These are phyloP conservation scores for Tirmania nivea DNA, from an alignment of 495 filamentous ascomycete genomes.

Conservation along the genomic window DNA sequence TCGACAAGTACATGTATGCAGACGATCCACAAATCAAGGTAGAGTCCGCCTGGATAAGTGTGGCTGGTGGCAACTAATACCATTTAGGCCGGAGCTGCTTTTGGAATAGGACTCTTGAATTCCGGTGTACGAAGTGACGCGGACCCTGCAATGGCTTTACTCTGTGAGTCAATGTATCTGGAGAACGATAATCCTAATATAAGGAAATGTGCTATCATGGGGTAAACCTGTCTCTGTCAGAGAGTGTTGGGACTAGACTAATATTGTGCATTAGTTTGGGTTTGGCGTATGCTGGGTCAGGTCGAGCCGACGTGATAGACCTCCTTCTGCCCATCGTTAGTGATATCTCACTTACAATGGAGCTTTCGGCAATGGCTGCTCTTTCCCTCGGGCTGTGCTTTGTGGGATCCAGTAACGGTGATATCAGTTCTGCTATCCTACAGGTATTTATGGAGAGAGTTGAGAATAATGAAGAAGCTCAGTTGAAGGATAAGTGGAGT, in stretches of 20 bases:
- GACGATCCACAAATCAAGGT: slow-evolving; percentile 71
- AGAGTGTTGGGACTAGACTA: not conserved
- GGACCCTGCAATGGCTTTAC: slow-evolving; percentile 69
- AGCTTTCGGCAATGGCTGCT: slow-evolving; percentile 88
- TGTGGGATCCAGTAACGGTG: slow-evolving; percentile 73
- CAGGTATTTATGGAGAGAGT: slow-evolving; percentile 45
- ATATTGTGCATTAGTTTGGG: slow-evolving; percentile 31
- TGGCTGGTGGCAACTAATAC: no score
- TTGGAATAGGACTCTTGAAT: slow-evolving; percentile 85
- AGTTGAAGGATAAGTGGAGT: slow-evolving; percentile 93
- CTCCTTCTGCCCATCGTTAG: slow-evolving; percentile 65
- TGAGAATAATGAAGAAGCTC: slow-evolving; percentile 65
- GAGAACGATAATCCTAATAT: slow-evolving; percentile 54
- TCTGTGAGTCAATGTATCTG: slow-evolving; percentile 56
- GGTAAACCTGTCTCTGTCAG: slow-evolving; percentile 17
- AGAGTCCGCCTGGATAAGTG: slow-evolving; percentile 33
- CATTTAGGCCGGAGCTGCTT: slow-evolving; percentile 36
- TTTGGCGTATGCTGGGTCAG: slow-evolving; percentile 76
- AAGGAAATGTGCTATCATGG: slow-evolving; percentile 72
- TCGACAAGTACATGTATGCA: slow-evolving; percentile 77
- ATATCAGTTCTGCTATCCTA: slow-evolving; percentile 72
- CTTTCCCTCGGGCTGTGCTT: slow-evolving; percentile 77
- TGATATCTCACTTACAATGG: slow-evolving; percentile 69
- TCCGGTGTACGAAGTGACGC: slow-evolving; percentile 69
- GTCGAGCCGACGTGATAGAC: slow-evolving; percentile 63